Evolutionary conservation across 208 protist genomes (phyloP), one percentile per base, ranked within the genome.

Genomic region (Angomonas deanei): DNA sequence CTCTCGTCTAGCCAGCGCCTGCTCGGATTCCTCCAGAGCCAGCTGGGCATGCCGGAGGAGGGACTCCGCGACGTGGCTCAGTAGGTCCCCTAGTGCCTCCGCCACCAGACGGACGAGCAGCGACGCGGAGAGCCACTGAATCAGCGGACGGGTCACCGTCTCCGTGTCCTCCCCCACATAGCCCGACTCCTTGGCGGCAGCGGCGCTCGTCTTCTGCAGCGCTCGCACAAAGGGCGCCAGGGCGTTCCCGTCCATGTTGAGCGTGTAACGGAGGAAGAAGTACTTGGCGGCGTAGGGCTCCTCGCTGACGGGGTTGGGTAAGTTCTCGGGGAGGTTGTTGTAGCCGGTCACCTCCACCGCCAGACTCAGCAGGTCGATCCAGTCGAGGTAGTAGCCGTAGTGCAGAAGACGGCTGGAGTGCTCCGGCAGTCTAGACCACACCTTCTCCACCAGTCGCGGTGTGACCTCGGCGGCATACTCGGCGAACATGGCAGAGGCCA

Each of bases 361-460:
- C 6, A 95, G 75, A 3, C 67, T 49, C n/a, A 92, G 42, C 26
- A 91, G 54, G 61, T 95, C 89, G 15, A 90, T 61, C 75, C 80
- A 83, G 61, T 95, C 89, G 4, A 95, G 80, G 60, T 80, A 82
- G 59, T 82, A 76, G 4, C 74, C 71, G 6, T 68, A 70, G 21
- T 70, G 66, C 30, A 79, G 74, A 17, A 95, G 75, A 23, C 69
- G 76, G 17, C 67, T 66, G 42, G 70, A 79, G 49, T 91, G 83
- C 65, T 95, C 85, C 2, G 89, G 89, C 42, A 95, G 60, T 3
- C 75, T 76, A 2, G 76, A 71, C 86, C 89, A 95, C 28, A 95
- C 80, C 55, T 81, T 87, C 26, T 78, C 68, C 2, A 78, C 65
- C 3, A 95, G 68, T 52, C 86, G 81, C 21, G 89, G 86, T 23